Evolutionary conservation across 169 alveolate genomes (phyloP), one percentile per base, ranked within the genome.

Genomic region (Plasmodium gallinaceum): DNA sequence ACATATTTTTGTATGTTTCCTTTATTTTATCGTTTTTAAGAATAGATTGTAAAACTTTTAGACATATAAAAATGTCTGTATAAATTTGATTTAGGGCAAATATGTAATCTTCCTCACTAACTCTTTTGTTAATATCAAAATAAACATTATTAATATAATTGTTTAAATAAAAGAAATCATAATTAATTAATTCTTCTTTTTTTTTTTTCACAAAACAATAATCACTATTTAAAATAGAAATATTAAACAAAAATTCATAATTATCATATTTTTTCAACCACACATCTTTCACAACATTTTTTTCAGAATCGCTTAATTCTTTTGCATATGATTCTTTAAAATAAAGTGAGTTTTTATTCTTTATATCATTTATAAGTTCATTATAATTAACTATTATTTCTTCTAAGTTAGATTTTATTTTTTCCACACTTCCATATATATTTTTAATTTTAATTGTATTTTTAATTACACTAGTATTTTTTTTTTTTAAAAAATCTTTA

Each of bases 351-450:
- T 68, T 51, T 48, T 68, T 70, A 22, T 43, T 58, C n/a, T 73
- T 58, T 16, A 86, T 68, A 37, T 74, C 74, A 70, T 52, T 16
- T 22, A 86, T 48, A 43, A 86, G 71, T 16, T 70, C 60, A 8
- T 70, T 45, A 39, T 86, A 86, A 32, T 48, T 24, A 32, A 45
- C 43, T 58, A 86, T 60, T 32, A 86, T 86, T 20, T 70, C 52
- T 42, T 86, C 92, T 58, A 86, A 61, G 16, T 58, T 73, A 12
- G 48, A 9, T 60, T 70, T 86, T 70, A 71, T 71, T 37, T 60
- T 86, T n/a, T 86, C 86, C n/a, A 86, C 92, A 70, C 87, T 70
- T 5, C 71, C 86, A 37, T 86, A 86, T 64, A 86, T 64, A 43
- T 73, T 86, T 62, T 86, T 86, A 60, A 86, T 86, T 48, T 71